These are phyloP conservation scores for Candida ortonii DNA, from an alignment of 805 yeast species.

Conservation along the genomic window DNA sequence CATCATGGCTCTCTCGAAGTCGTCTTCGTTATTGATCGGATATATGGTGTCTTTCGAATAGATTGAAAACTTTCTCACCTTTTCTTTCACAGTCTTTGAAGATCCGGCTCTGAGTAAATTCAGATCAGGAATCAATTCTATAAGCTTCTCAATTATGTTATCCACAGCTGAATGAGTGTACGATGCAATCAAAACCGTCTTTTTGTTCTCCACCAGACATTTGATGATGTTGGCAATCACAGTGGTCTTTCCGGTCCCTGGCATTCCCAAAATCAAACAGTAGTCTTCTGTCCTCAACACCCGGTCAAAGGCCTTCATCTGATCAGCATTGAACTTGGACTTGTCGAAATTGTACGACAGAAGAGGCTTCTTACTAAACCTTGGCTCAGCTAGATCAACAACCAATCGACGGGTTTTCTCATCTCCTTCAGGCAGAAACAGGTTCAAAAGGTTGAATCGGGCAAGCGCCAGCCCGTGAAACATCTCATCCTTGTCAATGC, in stretches of 20 bases:
- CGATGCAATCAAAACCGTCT: conserved; percentile 73
- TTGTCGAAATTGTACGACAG: conserved; percentile 22
- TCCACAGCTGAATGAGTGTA: conserved; percentile 97
- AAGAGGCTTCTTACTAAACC: conserved; percentile 29
- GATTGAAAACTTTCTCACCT: conserved; percentile 52
- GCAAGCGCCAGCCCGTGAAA: conserved; percentile 74
- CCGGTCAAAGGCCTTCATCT: conserved; percentile 61
- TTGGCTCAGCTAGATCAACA: conserved; percentile 54
- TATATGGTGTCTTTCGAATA: conserved; percentile 32
- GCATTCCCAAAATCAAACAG: conserved; percentile 89
- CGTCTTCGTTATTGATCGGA: conserved; percentile 37
- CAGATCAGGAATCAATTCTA: conserved; percentile 37
- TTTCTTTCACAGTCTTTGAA: conserved; percentile 56
- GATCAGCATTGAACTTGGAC: conserved; percentile 63
- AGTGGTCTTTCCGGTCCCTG: conserved; percentile 96
- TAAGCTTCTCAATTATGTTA: conserved; percentile 77
- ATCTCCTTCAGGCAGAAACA: conserved; percentile 54
- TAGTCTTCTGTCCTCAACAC: conserved; percentile 70
- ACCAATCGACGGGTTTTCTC: conserved; percentile 42
- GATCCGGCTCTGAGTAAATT: conserved; percentile 69
- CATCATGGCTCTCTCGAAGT: conserved; percentile 46
- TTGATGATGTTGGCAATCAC: conserved; percentile 75
- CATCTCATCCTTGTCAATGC: conserved; percentile 80
- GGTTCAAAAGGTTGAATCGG: conserved; percentile 67
- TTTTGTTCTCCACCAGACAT: conserved; percentile 54